Conservation (phyloP, 768 basidiomycete species). For the Calocera cornea region DNA sequence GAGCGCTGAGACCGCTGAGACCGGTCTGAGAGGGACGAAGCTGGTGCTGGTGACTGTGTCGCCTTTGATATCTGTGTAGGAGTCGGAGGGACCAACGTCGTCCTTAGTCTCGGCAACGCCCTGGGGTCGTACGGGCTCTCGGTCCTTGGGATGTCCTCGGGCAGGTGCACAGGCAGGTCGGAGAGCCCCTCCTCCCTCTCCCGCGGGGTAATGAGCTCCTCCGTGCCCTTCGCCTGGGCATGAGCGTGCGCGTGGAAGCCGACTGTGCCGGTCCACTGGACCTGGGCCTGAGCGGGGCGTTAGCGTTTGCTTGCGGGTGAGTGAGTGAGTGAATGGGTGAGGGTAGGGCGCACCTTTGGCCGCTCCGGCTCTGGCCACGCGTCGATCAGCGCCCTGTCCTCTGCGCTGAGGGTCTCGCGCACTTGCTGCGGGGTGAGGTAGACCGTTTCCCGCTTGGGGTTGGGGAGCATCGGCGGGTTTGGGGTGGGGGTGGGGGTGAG, state of each 20-base stretch:
- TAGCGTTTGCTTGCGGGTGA: background rate
- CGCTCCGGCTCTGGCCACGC: background rate
- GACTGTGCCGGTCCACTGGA: background rate
- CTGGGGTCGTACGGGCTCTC: background rate
- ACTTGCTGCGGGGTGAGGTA: constrained; percentile 2
- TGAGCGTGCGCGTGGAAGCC: background rate
- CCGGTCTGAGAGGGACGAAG: too few species aligned
- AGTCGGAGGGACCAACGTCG: background rate
- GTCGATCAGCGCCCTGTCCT: background rate
- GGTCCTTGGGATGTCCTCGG: background rate
- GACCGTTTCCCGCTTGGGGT: background rate
- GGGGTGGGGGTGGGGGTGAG: background rate
- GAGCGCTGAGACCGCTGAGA: too few species aligned
- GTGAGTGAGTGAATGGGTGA: background rate
- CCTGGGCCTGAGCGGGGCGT: background rate
- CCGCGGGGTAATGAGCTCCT: too few species aligned
- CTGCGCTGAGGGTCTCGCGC: background rate
- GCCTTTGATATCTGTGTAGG: background rate
- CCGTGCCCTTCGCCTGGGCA: background rate
- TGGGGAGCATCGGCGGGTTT: background rate
- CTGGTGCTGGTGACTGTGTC: too few species aligned
- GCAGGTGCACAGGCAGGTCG: background rate
- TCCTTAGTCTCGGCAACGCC: background rate
- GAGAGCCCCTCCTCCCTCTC: too few species aligned
- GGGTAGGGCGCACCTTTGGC: background rate